A percentile compares a stretch with the other conserved stretches of the same genome.
These are phyloP conservation scores for Scalesia atractyloides DNA, from an alignment of 129 eudicot species.

Conservation along the genomic window DNA sequence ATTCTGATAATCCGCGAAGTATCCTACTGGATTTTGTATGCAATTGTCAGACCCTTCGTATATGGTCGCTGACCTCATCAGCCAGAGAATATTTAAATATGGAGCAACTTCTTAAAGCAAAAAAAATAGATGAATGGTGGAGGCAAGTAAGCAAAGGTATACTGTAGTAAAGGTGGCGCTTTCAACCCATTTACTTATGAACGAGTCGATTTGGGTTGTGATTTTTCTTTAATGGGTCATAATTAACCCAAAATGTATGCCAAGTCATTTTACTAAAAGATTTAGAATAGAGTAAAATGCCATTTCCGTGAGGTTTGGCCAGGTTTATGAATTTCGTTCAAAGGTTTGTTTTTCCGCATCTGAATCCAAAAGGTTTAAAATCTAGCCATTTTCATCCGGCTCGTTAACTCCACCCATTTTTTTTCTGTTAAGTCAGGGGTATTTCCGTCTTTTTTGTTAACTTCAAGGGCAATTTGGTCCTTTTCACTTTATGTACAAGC, in stretches of 20 bases:
- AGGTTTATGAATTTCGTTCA: too few species aligned
- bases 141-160: slow-evolving; percentile 83
- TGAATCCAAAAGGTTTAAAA: too few species aligned
- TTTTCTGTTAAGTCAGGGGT: too few species aligned
- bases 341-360: too few species aligned
- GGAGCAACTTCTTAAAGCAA: slow-evolving; percentile 91
- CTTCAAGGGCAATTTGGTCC: too few species aligned
- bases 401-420: too few species aligned
- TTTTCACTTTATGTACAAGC: too few species aligned
- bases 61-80: slow-evolving; percentile 73
- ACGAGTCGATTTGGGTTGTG: neutral
- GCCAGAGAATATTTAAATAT: slow-evolving; percentile 77
- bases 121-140: slow-evolving; percentile 98
- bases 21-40: slow-evolving; percentile 88
- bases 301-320: too few species aligned
- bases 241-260: neutral
- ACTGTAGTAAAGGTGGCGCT: neutral
- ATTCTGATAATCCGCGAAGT: slow-evolving; percentile 77
- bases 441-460: too few species aligned
- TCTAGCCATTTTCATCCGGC: too few species aligned
- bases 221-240: neutral
- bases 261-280: neutral
- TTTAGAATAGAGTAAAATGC: neutral
- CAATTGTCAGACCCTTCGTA: slow-evolving; percentile 83
- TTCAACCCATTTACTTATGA: neutral